Evolutionary conservation across 345 rosid genomes (phyloP), one percentile per base, ranked within the genome.

Genomic region (Hibiscus syriacus): DNA sequence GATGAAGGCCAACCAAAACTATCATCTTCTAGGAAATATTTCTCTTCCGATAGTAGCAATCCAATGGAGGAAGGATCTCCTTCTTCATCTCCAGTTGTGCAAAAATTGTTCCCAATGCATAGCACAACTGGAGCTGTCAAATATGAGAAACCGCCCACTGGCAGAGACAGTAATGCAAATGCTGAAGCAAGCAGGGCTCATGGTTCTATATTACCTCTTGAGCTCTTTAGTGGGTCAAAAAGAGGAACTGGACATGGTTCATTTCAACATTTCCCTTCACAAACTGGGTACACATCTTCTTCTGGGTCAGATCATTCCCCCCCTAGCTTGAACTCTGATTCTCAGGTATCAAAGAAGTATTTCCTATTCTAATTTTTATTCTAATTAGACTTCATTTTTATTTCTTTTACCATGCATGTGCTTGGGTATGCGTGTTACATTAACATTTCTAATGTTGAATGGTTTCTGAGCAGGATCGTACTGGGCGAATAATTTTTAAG

Each of bases 301-400:
- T 89, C 98, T 65, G 98, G 98, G 54, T 92, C 98, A 22, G 98
- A 92, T 71, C 90, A 80, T 76, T 92, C 96, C 54, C 90, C 92
- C 59, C 82, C 92, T 54, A 87, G 89, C 78, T 78, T 80, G 79
- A 86, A 82, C 74, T 85, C 94, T 69, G 97, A 86, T 82, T 68
- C 86, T 78, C 90, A 85, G 93, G 98, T 92, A 78, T 70, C 23
- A 6, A 43, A 32, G 17, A 14, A 16, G 36, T 43, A 19, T 41
- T 52, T 26, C 56, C 43, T 17, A 23, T 54, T 10, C 19, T 61
- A 7, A 41, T 57, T 41, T 8, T 38, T 55, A 23, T 61, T 50
- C 7, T 3, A 30, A 0, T 63, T 71, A 4, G 48, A 16, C 17
- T 36, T 55, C 13, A 10, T 6, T 27, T 34, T 55, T 4, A 20